Evolutionary conservation across 495 filamentous ascomycete genomes (phyloP).

Genomic region (Massariosphaeria phaeospora): DNA sequence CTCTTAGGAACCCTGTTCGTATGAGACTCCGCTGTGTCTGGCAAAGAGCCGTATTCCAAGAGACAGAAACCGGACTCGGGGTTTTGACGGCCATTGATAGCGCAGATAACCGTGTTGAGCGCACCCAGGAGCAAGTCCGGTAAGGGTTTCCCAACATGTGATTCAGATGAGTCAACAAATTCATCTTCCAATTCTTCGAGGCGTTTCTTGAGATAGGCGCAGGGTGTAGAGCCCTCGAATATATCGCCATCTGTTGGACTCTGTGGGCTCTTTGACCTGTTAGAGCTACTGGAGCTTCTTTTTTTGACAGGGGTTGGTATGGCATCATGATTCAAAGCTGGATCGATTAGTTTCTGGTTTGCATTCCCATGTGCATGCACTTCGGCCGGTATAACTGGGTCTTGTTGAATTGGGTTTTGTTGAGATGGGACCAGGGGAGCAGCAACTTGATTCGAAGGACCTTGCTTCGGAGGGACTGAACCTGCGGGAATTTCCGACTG

Average conservation of each 20-base stretch:
- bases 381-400: no score
- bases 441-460: no score
- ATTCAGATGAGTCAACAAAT: no score
- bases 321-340: background rate
- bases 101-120: background rate
- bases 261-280: background rate
- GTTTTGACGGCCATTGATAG: background rate
- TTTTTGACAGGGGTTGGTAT: no score
- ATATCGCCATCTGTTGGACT: background rate
- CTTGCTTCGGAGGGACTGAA: no score
- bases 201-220: background rate
- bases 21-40: no score
- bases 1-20: no score
- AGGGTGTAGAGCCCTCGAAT: background rate
- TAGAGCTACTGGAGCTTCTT: background rate
- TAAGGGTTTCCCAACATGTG: background rate
- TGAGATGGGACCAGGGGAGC: no score
- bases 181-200: background rate
- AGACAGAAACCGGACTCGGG: background rate
- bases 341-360: background rate
- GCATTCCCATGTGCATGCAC: background rate
- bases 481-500: no score
- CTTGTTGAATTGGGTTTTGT: no score
- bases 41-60: no score
- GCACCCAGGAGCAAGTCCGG: background rate